phyloP scores from a whole-genome alignment of 1,284 basidiomycete genomes.

The Pseudozyma sp. region DNA sequence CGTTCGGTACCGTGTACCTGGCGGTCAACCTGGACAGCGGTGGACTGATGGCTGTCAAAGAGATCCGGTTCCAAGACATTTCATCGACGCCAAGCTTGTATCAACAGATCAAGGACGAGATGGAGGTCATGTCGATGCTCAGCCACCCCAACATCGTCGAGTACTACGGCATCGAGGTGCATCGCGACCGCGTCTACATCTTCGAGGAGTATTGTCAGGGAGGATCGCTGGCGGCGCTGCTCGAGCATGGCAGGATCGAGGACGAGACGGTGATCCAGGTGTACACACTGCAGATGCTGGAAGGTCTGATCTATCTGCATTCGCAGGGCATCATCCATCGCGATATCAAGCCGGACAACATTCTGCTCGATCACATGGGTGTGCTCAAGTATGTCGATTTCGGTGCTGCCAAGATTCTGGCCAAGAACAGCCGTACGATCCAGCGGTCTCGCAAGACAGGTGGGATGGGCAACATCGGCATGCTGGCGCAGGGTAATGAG shows the following conservation, averaged over 20 bases:
- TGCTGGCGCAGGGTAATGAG: constrained; percentile 69
- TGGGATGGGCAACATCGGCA: constrained; percentile 38
- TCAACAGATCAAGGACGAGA: constrained; percentile 95
- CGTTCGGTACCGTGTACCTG: constrained; percentile 88
- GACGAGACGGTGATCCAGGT: constrained; percentile 96
- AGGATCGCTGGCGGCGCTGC: constrained; percentile 86
- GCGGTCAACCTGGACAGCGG: constrained; percentile 97
- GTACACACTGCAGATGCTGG: constrained; percentile 96
- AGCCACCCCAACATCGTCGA: constrained; percentile 98
- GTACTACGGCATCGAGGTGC: constrained; percentile 99
- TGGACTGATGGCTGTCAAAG: constrained; percentile 98
- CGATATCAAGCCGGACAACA: constrained; percentile 99
- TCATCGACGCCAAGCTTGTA: constrained; percentile 75
- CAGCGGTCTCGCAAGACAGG: constrained; percentile 57
- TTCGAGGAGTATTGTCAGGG: constrained; percentile 99
- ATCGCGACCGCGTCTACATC: constrained; percentile 98
- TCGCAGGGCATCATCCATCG: constrained; percentile 92
- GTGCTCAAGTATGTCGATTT: constrained; percentile 99
- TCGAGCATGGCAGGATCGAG: constrained; percentile 95
- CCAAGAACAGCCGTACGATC: constrained; percentile 83
- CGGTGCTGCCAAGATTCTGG: constrained; percentile 96
- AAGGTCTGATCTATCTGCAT: constrained; percentile 93
- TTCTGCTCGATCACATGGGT: constrained; percentile 90
- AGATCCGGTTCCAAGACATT: constrained; percentile 95
- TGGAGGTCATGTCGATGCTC: constrained; percentile 98